Conservation (phyloP, 306 rosid species). For the Prunus padus region DNA sequence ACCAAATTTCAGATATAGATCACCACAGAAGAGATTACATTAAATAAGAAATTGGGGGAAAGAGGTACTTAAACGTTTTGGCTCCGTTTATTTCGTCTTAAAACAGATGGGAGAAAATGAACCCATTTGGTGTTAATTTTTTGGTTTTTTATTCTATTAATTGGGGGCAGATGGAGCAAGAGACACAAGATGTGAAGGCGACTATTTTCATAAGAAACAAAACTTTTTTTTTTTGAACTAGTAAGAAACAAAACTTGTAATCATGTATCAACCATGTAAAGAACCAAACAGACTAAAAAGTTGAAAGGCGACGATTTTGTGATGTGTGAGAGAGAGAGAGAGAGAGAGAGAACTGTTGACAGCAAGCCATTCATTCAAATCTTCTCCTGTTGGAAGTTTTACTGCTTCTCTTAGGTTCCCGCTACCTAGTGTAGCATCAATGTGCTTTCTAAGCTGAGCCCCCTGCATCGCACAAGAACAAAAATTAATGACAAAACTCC, state of each 20-base stretch:
- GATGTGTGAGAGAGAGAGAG: slow-evolving; percentile 19
- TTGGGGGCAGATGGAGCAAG: neutral
- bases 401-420: slow-evolving; percentile 99
- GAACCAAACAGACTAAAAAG: neutral
- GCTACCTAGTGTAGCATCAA: slow-evolving; percentile 96
- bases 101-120: slow-evolving; percentile 13
- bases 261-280: neutral
- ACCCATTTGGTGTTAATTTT: neutral
- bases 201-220: too few species aligned
- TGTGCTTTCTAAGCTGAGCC: slow-evolving; percentile 96
- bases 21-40: neutral
- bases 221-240: neutral
- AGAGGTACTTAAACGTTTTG: neutral
- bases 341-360: slow-evolving; percentile 66
- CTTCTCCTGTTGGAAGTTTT: slow-evolving; percentile 98
- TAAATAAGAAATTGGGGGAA: slow-evolving; percentile 9
- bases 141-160: neutral
- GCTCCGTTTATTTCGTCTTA: neutral
- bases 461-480: slow-evolving; percentile 57
- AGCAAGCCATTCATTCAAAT: slow-evolving; percentile 99
- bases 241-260: neutral
- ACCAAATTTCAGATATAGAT: slow-evolving; percentile 32
- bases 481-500: slow-evolving; percentile 8
- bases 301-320: neutral
- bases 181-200: neutral